Conservation (phyloP, 768 basidiomycete species). For the Boletus vinaceobasis region DNA sequence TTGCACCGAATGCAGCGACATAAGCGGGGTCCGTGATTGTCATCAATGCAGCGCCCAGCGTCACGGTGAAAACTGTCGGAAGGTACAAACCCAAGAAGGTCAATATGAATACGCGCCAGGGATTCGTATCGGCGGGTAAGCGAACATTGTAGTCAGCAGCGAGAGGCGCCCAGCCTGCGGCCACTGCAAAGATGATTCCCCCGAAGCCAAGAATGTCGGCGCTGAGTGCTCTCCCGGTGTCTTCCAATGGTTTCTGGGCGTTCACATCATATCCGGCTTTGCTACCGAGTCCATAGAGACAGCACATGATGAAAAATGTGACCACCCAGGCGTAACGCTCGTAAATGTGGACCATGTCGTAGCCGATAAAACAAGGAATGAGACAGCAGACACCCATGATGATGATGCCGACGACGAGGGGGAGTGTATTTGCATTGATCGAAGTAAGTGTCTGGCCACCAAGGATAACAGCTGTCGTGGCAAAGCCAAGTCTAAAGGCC, state of each 20-base stretch:
- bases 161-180: conserved; percentile 49
- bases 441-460: conserved; percentile 51
- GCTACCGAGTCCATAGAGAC: conserved; percentile 49
- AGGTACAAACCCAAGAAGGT: conserved; percentile 52
- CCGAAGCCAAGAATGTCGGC: conserved; percentile 53
- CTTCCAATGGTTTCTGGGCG: conserved; percentile 42
- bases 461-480: conserved; percentile 46
- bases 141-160: conserved; percentile 56
- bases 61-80: conserved; percentile 38
- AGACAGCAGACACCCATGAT: conserved; percentile 42
- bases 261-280: conserved; percentile 44
- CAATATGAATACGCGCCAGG: conserved; percentile 43
- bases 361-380: conserved; percentile 46
- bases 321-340: conserved; percentile 58
- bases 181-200: conserved; percentile 47
- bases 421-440: conserved; percentile 41
- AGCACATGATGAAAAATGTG: conserved; percentile 44
- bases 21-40: conserved; percentile 41
- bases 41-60: conserved; percentile 39
- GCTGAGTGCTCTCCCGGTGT: conserved; percentile 40
- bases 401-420: conserved; percentile 47
- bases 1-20: conserved; percentile 35
- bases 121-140: conserved; percentile 42
- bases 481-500: conserved; percentile 43
- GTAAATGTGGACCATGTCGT: conserved; percentile 45